Evolutionary conservation across 371 early-diverging fungal genomes (phyloP).

Genomic region (Phascolomyces articulosus): DNA sequence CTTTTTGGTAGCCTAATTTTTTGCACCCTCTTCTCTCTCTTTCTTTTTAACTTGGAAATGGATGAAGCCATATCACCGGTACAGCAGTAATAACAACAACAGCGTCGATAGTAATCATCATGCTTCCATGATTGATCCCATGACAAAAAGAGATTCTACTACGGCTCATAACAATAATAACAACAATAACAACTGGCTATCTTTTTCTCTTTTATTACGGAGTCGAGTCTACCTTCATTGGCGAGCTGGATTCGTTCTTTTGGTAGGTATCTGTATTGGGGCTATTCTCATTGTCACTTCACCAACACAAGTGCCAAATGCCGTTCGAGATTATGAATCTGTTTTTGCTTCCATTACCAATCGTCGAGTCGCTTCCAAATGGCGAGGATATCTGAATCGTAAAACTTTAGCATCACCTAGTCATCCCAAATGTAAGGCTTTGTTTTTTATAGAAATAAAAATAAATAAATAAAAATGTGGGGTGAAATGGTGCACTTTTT

Average conservation of each 20-base stretch:
- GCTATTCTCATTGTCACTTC: constrained; percentile 9
- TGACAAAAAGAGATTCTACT: background rate
- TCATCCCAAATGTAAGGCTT: constrained; percentile 31
- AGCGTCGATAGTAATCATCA: background rate
- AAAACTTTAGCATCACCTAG: constrained; percentile 16
- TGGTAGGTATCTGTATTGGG: background rate
- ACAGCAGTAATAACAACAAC: background rate
- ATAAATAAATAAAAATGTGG: too few species aligned
- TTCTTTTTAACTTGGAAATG: background rate
- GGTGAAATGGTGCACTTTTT: too few species aligned
- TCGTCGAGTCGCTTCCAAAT: constrained; percentile 24
- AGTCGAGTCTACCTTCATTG: constrained; percentile 4
- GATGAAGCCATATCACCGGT: background rate
- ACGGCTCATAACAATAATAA: background rate
- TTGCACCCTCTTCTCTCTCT: background rate
- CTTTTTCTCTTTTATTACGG: background rate
- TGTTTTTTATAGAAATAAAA: too few species aligned
- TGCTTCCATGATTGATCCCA: background rate
- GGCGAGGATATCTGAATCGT: constrained; percentile 28
- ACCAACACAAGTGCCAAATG: background rate
- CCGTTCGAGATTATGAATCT: constrained; percentile 21
- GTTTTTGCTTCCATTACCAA: constrained; percentile 33
- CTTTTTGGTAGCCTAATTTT: too few species aligned
- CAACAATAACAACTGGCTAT: background rate
- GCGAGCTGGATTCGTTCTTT: constrained; percentile 6